A percentile compares a stretch with the other conserved stretches of the same genome.
Evolutionary conservation across 2,329 filamentous ascomycete genomes (phyloP).

Genomic region (Chaetomium olivaceum): DNA sequence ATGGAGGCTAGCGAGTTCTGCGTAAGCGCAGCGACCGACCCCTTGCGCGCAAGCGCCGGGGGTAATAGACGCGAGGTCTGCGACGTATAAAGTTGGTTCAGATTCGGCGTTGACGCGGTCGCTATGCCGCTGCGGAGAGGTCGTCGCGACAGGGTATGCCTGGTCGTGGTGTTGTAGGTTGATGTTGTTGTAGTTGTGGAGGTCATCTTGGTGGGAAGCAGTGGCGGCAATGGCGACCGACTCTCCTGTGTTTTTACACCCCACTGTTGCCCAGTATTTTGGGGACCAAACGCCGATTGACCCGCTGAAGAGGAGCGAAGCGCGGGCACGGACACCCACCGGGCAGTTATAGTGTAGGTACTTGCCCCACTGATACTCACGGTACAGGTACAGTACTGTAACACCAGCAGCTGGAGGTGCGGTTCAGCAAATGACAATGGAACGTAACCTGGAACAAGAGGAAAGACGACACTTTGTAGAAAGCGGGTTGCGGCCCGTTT

Average conservation of each 20-base stretch:
- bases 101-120: slow-evolving; percentile 46
- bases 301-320: slow-evolving; percentile 16
- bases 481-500: not conserved
- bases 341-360: too few relatives aligned
- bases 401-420: not conserved
- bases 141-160: slow-evolving; percentile 45
- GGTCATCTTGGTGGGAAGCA: slow-evolving; percentile 35
- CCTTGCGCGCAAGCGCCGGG: slow-evolving; percentile 64
- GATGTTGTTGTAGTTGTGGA: slow-evolving; percentile 41
- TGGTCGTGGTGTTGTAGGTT: slow-evolving; percentile 39
- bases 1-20: slow-evolving; percentile 62
- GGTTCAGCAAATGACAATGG: not conserved
- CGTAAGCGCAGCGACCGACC: slow-evolving; percentile 69
- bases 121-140: slow-evolving; percentile 45
- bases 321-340: not conserved
- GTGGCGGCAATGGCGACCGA: slow-evolving; percentile 23
- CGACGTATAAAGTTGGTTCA: slow-evolving; percentile 22
- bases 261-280: slow-evolving; percentile 14
- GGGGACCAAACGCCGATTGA: not conserved
- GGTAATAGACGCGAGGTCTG: slow-evolving; percentile 46
- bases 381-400: not conserved
- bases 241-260: slow-evolving; percentile 29
- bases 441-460: not conserved
- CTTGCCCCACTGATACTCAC: not conserved
- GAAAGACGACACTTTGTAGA: not conserved